Evolutionary conservation across 2,329 filamentous ascomycete genomes (phyloP).

Genomic region (Arthroderma uncinatum): DNA sequence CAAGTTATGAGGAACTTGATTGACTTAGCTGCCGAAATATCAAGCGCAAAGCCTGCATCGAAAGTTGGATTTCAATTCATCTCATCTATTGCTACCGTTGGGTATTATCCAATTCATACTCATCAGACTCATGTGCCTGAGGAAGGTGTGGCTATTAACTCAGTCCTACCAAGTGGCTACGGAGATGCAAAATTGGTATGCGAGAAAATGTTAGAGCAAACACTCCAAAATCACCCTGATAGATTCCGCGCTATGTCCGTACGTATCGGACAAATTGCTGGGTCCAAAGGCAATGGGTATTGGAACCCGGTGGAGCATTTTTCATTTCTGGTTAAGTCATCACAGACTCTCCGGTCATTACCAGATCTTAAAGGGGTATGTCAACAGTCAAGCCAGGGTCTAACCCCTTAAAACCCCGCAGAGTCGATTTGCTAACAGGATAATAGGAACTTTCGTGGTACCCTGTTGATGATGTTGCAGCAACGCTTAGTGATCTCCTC

Average conservation of each 20-base stretch:
- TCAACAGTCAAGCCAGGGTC: neutral
- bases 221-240: slow-evolving; percentile 34
- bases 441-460: slow-evolving; percentile 32
- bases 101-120: slow-evolving; percentile 21
- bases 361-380: slow-evolving; percentile 24
- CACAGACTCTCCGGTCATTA: slow-evolving; percentile 35
- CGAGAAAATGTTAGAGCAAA: slow-evolving; percentile 41
- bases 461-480: slow-evolving; percentile 36
- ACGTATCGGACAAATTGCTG: slow-evolving; percentile 44
- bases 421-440: slow-evolving; percentile 19
- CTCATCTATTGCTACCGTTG: slow-evolving; percentile 35
- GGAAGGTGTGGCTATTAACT: slow-evolving; percentile 28
- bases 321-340: slow-evolving; percentile 40
- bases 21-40: slow-evolving; percentile 32
- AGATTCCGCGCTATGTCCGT: slow-evolving; percentile 37
- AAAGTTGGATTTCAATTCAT: slow-evolving; percentile 31
- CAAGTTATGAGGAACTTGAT: slow-evolving; percentile 42
- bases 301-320: slow-evolving; percentile 48
- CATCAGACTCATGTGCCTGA: slow-evolving; percentile 33
- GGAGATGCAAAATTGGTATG: slow-evolving; percentile 44
- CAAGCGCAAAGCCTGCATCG: slow-evolving; percentile 11
- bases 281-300: slow-evolving; percentile 39
- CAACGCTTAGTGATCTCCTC: slow-evolving; percentile 26
- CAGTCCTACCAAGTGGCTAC: slow-evolving; percentile 40
- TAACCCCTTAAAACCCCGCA: slow-evolving; percentile 18